Evolutionary conservation across 2,329 filamentous ascomycete genomes (phyloP), one percentile per base, ranked within the genome.

Genomic region (Sphaerostilbella broomeana): DNA sequence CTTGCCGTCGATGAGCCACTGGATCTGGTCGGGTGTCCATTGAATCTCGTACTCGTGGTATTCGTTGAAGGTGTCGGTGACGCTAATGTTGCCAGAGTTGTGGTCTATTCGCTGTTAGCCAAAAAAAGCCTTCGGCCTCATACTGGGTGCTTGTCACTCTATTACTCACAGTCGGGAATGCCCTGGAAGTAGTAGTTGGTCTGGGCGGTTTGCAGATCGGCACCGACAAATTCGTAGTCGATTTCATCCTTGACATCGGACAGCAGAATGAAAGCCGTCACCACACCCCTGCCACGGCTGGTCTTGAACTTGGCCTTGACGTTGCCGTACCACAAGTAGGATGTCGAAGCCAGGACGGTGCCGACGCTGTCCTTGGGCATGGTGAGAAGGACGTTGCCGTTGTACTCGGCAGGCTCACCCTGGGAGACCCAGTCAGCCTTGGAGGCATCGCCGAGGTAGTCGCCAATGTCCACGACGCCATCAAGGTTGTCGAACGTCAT

Each of bases 181-280:
- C 92, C 92, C 67, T 95, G 89, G 68, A 84, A 95, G 67, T 95
- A 98, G 71, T 81, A 98, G 69, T 98, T 98, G 59, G 88, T 92
- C 69, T 98, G 89, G 13, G 84, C 86, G 47, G 73, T 76, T 32
- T 70, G 57, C 46, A 94, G 70, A 56, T 95, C 86, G 30, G 75
- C 75, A 49, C 92, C 92, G 39, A 98, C 76, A 60, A 84, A 97
- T 62, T 98, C 92, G 60, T 87, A 97, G 67, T 98, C 92, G 55
- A 98, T 95, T 65, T 98, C 92, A 57, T 98, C 92, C 73, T 95
- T 94, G 56, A 94, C 84, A 56, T 97, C 90, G 24, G 85, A 89
- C 63, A 95, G 79, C 57, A 97, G 71, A 60, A 98, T 98, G 60
- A 98, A 98, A 20, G 88, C 90, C 2, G 88, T 94, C n/a, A 98